Percentiles rank a stretch among this genome's conserved stretches.
These are phyloP conservation scores for Acanthamoeba quina DNA, from an alignment of 208 protist species.

Conservation along the genomic window DNA sequence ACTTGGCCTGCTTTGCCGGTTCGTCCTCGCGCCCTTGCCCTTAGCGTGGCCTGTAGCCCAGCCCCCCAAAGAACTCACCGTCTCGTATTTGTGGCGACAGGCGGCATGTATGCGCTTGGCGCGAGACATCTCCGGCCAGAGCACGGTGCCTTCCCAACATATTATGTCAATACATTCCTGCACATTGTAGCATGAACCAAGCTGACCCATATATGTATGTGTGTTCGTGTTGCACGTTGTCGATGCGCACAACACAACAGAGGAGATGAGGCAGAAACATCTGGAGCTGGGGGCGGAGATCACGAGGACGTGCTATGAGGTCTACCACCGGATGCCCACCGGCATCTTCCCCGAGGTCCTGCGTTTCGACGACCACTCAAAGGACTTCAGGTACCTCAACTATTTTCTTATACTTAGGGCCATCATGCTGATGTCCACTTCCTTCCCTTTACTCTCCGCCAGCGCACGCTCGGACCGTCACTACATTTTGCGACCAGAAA, in stretches of 20 bases:
- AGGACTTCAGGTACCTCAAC: slow-evolving; percentile 7
- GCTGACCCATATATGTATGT: too few species aligned
- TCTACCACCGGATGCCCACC: slow-evolving; percentile 80
- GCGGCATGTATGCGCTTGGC: neutral
- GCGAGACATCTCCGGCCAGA: neutral
- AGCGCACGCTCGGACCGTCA: neutral
- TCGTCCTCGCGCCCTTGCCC: neutral
- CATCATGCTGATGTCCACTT: neutral
- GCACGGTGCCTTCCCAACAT: neutral
- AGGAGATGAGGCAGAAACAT: neutral
- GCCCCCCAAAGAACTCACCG: too few species aligned
- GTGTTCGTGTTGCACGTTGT: too few species aligned
- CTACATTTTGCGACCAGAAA: slow-evolving; percentile 74
- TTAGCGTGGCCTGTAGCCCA: neutral
- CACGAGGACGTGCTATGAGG: slow-evolving; percentile 85
- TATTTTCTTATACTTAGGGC: too few species aligned
- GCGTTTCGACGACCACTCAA: slow-evolving; percentile 64
- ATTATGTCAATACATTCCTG: neutral
- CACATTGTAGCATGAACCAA: too few species aligned
- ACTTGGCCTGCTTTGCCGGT: slow-evolving; percentile 72
- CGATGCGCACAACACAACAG: neutral
- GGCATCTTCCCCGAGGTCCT: slow-evolving; percentile 88
- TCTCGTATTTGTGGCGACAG: neutral
- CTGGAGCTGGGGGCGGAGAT: slow-evolving; percentile 79
- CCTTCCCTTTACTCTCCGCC: neutral